These are phyloP conservation scores for Ophiostoma triangulosporum DNA, from an alignment of 2,329 filamentous ascomycete genomes.

Conservation along the genomic window DNA sequence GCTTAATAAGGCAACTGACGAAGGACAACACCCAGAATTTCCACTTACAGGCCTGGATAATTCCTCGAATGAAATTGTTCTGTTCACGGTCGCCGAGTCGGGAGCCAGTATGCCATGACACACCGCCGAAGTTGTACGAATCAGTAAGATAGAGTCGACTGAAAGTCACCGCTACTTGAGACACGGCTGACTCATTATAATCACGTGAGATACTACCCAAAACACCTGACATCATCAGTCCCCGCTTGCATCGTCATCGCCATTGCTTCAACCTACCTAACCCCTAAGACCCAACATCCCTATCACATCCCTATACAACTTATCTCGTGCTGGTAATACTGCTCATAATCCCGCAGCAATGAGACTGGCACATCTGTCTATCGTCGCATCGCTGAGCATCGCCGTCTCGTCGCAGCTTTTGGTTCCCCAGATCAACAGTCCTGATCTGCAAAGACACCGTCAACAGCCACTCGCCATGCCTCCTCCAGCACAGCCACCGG, in stretches of 20 bases:
- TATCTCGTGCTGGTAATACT: neutral
- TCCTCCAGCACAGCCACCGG: conserved; percentile 13
- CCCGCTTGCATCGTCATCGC: no score
- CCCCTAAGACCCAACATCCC: no score
- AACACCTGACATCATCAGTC: no score
- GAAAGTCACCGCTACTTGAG: no score
- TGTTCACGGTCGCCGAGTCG: neutral
- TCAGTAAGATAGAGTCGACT: neutral
- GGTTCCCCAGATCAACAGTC: conserved; percentile 1
- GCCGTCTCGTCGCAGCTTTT: conserved; percentile 11
- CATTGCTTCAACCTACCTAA: no score
- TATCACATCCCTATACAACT: no score
- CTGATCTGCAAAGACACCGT: neutral
- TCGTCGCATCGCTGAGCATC: conserved; percentile 11
- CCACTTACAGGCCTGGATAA: neutral
- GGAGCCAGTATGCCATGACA: neutral
- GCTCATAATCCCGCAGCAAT: conserved; percentile 2
- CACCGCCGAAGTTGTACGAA: no score
- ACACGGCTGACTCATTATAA: no score
- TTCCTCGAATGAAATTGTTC: neutral
- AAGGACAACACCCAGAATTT: neutral
- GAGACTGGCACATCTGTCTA: conserved; percentile 6
- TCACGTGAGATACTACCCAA: no score
- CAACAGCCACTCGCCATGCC: conserved; percentile 13
- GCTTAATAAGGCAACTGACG: no score